Conservation (phyloP, 148 eudicot species). For the Camellia lanceoleosa region DNA sequence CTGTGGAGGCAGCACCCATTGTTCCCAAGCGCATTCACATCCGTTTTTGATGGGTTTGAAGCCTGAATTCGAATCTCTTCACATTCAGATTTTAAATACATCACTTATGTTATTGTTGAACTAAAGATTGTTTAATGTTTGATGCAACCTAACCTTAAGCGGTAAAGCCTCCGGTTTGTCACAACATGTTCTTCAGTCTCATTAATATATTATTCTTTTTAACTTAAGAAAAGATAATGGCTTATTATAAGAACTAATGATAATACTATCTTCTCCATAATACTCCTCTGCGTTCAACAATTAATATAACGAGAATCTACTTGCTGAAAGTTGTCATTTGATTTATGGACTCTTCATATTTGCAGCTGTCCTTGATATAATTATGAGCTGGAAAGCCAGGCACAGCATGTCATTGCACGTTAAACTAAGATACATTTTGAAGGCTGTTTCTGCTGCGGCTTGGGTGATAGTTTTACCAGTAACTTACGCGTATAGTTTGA, state of each 20-base stretch:
- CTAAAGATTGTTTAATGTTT: not conserved
- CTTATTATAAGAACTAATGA: not conserved
- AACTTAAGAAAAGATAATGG: not conserved
- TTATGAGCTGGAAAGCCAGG: conserved; percentile 62
- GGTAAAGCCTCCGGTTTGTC: not conserved
- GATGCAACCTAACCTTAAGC: not conserved
- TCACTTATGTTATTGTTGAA: not conserved
- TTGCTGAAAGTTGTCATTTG: conserved; percentile 2
- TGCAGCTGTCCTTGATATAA: conserved; percentile 59
- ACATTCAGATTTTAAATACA: no score
- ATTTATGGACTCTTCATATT: not conserved
- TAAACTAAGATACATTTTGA: conserved; percentile 55
- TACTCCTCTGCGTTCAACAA: conserved; percentile 9
- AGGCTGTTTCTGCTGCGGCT: conserved; percentile 50
- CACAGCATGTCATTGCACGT: conserved; percentile 53
- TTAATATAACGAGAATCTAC: conserved; percentile 10
- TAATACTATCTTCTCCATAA: conserved; percentile 12
- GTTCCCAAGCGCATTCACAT: no score
- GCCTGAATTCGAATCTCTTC: no score
- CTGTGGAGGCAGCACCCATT: no score
- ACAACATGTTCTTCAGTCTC: not conserved
- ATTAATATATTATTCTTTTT: not conserved
- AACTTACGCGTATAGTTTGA: conserved; percentile 64
- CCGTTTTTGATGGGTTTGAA: no score
- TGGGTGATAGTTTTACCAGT: conserved; percentile 65